These are phyloP conservation scores for Diplotaxis tenuifolia DNA, from an alignment of 345 rosid species.

Conservation along the genomic window DNA sequence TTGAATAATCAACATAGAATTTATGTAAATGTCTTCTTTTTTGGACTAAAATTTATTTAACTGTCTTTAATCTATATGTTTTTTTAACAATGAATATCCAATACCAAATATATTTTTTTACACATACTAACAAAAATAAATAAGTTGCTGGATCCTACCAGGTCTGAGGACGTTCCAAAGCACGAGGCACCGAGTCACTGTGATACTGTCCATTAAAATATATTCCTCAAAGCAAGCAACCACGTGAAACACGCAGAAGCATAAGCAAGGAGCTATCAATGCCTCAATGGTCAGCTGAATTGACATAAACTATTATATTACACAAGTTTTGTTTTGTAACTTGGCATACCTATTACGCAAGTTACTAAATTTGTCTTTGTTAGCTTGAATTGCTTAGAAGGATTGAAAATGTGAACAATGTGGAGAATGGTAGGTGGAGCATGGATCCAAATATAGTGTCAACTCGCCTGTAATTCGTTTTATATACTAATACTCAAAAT, in stretches of 20 bases:
- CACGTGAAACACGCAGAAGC: neutral
- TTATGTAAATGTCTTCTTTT: neutral
- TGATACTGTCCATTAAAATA: neutral
- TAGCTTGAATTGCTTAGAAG: no score
- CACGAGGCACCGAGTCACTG: neutral
- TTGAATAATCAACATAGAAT: neutral
- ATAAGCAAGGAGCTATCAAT: neutral
- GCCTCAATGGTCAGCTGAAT: no score
- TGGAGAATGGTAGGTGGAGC: no score
- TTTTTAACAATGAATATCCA: neutral
- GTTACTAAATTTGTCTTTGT: no score
- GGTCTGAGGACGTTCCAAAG: neutral
- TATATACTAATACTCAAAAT: no score
- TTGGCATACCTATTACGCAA: no score
- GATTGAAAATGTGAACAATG: no score
- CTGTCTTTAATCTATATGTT: neutral
- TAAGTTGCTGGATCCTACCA: neutral
- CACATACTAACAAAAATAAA: no score
- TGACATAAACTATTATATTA: no score
- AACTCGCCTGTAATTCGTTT: no score
- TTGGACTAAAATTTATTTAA: neutral
- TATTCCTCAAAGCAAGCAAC: neutral
- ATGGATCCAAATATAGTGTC: no score
- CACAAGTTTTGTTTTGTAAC: no score
- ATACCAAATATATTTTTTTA: neutral